Percentiles rank a stretch among this genome's conserved stretches.
Evolutionary conservation across 208 protist genomes (phyloP).

Genomic region (Wallacemonas sp.): DNA sequence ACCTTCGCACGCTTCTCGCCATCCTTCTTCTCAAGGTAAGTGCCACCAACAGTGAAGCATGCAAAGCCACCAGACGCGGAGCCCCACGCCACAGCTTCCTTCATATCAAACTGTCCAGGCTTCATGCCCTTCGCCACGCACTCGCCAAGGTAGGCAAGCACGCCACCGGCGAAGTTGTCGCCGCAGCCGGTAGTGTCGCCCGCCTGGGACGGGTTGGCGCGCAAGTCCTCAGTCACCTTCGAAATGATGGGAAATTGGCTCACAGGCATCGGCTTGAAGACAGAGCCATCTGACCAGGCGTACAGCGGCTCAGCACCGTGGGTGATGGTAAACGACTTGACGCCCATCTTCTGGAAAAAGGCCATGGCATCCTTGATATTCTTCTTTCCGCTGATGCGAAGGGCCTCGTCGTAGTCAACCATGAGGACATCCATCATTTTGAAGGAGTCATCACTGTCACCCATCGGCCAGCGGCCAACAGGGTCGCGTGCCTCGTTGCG

Average conservation of each 20-base stretch:
- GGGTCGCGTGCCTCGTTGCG: slow-evolving; percentile 21
- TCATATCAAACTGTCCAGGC: slow-evolving; percentile 19
- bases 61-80: slow-evolving; percentile 24
- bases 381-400: slow-evolving; percentile 22
- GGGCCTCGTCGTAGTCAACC: slow-evolving; percentile 33
- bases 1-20: slow-evolving; percentile 29
- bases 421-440: slow-evolving; percentile 37
- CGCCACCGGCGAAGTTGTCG: slow-evolving; percentile 30
- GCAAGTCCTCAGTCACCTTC: slow-evolving; percentile 17
- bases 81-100: slow-evolving; percentile 22
- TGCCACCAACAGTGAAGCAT: slow-evolving; percentile 28
- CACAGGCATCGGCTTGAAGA: slow-evolving; percentile 26
- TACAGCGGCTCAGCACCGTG: slow-evolving; percentile 20
- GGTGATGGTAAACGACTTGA: slow-evolving; percentile 30
- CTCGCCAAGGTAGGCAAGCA: slow-evolving; percentile 20
- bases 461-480: slow-evolving; percentile 24
- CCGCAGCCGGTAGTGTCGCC: slow-evolving; percentile 32
- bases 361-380: slow-evolving; percentile 18
- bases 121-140: slow-evolving; percentile 14
- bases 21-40: slow-evolving; percentile 28
- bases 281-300: slow-evolving; percentile 25
- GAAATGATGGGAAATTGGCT: slow-evolving; percentile 22
- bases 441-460: slow-evolving; percentile 34
- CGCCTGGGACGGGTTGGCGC: slow-evolving; percentile 3
- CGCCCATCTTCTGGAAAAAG: slow-evolving; percentile 28